A percentile compares a stretch with the other conserved stretches of the same genome.
These are phyloP conservation scores for Colletotrichum higginsianum DNA, from an alignment of 2,329 filamentous ascomycete species.

Conservation along the genomic window DNA sequence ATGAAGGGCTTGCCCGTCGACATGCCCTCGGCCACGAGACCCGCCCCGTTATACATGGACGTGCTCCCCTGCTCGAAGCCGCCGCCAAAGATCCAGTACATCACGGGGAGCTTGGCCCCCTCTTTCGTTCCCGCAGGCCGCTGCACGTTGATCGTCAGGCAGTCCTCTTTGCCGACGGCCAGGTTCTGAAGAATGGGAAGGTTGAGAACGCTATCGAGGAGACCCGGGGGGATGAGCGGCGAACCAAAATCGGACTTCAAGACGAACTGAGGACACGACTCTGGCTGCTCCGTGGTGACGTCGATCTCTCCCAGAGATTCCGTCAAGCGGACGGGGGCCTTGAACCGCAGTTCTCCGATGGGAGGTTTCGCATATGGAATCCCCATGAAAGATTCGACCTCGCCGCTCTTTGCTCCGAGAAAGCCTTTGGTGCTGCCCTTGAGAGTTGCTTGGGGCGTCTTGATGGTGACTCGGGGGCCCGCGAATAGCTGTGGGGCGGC, in stretches of 20 bases:
- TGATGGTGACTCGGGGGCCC: conserved; percentile 31
- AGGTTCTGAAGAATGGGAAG: conserved; percentile 26
- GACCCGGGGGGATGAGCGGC: conserved; percentile 47
- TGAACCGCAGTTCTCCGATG: conserved; percentile 63
- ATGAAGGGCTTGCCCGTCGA: conserved; percentile 54
- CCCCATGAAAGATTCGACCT: conserved; percentile 70
- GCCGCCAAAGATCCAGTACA: conserved; percentile 40
- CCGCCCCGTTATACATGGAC: conserved; percentile 41
- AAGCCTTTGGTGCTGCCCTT: conserved; percentile 32
- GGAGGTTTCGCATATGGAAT: conserved; percentile 72
- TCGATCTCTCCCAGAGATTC: conserved; percentile 49
- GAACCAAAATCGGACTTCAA: conserved; percentile 43
- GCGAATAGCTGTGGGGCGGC: conserved; percentile 16
- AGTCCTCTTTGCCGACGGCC: conserved; percentile 51
- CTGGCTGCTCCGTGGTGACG: conserved; percentile 58
- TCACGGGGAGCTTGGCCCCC: conserved; percentile 44
- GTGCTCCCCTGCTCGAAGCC: conserved; percentile 38
- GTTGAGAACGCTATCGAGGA: conserved; percentile 31
- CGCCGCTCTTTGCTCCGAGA: conserved; percentile 26
- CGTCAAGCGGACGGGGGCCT: conserved; percentile 55
- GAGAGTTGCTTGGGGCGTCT: conserved; percentile 28
- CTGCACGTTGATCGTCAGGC: conserved; percentile 53
- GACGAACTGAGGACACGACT: conserved; percentile 49
- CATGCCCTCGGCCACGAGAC: conserved; percentile 45
- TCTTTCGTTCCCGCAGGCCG: conserved; percentile 45